A percentile compares a stretch with the other conserved stretches of the same genome.
Conservation (phyloP, 257 asterid species). For the Capsicum rhomboideum region DNA sequence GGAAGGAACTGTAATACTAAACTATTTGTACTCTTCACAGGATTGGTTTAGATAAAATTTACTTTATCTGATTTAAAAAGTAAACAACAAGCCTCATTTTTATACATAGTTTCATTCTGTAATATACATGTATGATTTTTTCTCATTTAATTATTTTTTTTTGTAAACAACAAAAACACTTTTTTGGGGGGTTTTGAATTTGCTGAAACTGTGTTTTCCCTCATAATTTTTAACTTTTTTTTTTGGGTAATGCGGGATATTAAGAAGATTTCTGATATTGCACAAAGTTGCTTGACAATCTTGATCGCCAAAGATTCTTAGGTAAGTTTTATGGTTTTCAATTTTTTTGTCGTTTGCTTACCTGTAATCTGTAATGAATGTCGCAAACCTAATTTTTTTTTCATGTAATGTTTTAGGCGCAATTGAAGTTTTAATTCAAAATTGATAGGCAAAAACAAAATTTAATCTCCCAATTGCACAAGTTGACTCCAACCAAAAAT, state of each 20-base stretch:
- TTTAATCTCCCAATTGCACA: no score
- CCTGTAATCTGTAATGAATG: background rate
- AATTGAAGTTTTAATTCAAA: background rate
- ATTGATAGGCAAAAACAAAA: background rate
- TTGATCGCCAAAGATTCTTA: background rate
- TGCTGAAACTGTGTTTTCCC: no score
- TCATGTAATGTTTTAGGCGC: background rate
- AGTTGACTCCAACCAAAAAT: no score
- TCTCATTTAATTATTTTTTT: no score
- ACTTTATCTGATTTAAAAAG: background rate
- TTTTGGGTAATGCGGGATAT: no score
- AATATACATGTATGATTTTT: no score
- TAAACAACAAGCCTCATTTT: background rate
- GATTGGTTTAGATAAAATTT: background rate
- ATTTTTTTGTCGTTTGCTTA: background rate
- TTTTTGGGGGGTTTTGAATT: no score
- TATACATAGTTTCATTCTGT: no score
- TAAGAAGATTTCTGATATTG: no score
- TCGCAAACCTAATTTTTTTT: background rate
- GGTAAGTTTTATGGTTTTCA: background rate
- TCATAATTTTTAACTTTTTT: no score
- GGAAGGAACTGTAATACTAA: background rate
- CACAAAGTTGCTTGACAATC: background rate
- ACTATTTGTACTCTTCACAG: background rate
- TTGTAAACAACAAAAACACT: no score